Conservation (phyloP, 768 basidiomycete species). For the Boletus rubescentipes region DNA sequence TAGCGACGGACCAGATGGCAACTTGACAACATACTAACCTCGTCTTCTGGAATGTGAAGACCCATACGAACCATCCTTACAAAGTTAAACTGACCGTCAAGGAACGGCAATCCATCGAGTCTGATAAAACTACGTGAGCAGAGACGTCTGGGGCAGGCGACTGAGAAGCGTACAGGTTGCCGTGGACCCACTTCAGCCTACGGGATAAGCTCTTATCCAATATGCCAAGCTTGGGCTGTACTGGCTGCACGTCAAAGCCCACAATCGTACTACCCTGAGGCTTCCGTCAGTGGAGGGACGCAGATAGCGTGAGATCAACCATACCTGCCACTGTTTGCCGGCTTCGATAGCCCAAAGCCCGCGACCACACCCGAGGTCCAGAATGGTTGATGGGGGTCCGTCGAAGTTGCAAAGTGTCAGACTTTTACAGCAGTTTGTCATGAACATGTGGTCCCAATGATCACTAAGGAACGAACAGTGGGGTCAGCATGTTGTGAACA, state of each 20-base stretch:
- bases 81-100: constrained; percentile 56
- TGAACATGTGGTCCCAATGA: constrained; percentile 70
- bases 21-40: constrained; percentile 39
- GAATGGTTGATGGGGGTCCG: constrained; percentile 47
- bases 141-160: neutral
- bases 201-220: constrained; percentile 41
- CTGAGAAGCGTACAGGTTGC: constrained; percentile 52
- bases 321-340: constrained; percentile 63
- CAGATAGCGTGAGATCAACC: constrained; percentile 15
- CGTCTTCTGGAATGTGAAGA: constrained; percentile 69
- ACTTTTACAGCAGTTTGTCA: constrained; percentile 45
- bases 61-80: constrained; percentile 65
- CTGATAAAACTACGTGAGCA: constrained; percentile 35
- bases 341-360: constrained; percentile 74
- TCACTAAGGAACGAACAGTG: constrained; percentile 47
- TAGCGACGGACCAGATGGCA: constrained; percentile 9
- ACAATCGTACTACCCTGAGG: constrained; percentile 51
- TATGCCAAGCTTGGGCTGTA: constrained; percentile 50
- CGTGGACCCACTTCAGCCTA: constrained; percentile 65
- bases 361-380: constrained; percentile 72
- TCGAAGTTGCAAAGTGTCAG: constrained; percentile 57
- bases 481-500: neutral
- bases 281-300: neutral
- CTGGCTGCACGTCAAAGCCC: constrained; percentile 56
- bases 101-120: constrained; percentile 64